Evolutionary conservation across 2,329 filamentous ascomycete genomes (phyloP), one percentile per base, ranked within the genome.

Genomic region (Alternaria incomplexa): DNA sequence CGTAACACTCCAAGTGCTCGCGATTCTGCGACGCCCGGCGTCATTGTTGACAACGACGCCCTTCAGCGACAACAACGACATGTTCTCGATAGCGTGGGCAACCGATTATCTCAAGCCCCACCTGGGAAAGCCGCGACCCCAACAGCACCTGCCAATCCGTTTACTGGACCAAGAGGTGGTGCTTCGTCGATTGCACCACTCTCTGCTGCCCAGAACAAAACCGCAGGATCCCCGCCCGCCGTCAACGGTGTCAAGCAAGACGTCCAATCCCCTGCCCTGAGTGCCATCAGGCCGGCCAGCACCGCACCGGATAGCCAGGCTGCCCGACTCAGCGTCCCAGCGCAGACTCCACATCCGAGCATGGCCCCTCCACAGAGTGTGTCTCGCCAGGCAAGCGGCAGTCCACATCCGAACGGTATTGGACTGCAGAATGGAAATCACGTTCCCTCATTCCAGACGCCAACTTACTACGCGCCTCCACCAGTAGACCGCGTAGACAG

Each of bases 41-140:
- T 86, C 43, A 83, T 84, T 36, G 82, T 87, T 46, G 86, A 89
- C 73, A 84, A 79, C 45, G 86, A 86, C 64, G 84, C 86, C 9
- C 78, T 87, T 15, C 79, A 82, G 64, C 81, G 85, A 43, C 86
- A 87, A 71, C 83, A 85, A 70, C 81, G 83, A 45, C 80, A 85
- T 65, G 83, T 86, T 11, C 78, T 82, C 65, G 81, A 85, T 46
- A 84, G 84, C 62, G 82, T 84, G 72, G 60, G 80, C 30, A 72
- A 75, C 25, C 67, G 66, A 25, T 70, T 69, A n/a, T 70, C 75
- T 30, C 72, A 73, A 17, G 70, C 74, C 28, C 63, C 76, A 32
- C 64, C 71, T 43, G 76, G 71, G 2, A 76, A 75, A 58, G 44
- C 70, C 11, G 68, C 67, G 28, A 75, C 76, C 15, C 72, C 75